These are phyloP conservation scores for Penicillium aurantiogriseum DNA, from an alignment of 2,329 filamentous ascomycete species.

Conservation along the genomic window DNA sequence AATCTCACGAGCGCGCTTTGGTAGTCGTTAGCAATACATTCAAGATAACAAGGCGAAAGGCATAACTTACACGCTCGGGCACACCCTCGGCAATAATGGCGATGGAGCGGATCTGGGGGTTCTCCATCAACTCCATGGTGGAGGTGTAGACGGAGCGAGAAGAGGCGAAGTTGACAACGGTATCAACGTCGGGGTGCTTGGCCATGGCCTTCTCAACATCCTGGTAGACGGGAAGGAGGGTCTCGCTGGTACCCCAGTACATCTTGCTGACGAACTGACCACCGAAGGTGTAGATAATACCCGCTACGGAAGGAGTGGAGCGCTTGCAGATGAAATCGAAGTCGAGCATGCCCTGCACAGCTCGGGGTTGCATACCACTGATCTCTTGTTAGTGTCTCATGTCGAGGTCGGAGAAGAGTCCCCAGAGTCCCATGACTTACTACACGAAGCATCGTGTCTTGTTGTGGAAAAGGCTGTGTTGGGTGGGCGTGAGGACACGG, in stretches of 20 bases:
- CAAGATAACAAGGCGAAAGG: neutral
- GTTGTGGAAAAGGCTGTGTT: slow-evolving; percentile 93
- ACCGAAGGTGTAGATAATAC: slow-evolving; percentile 99
- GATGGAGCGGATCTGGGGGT: slow-evolving; percentile 95
- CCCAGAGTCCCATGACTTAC: slow-evolving; percentile 48
- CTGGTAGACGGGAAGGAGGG: slow-evolving; percentile 97
- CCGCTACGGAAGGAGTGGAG: slow-evolving; percentile 89
- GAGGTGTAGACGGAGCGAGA: slow-evolving; percentile 98
- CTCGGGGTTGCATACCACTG: slow-evolving; percentile 90
- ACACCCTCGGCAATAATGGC: slow-evolving; percentile 99
- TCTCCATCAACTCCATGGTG: slow-evolving; percentile 97
- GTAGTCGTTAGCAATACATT: neutral
- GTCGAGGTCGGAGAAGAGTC: neutral
- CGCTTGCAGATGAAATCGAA: slow-evolving; percentile 99
- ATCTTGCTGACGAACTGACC: slow-evolving; percentile 99
- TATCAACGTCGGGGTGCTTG: slow-evolving; percentile 97
- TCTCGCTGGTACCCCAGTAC: slow-evolving; percentile 99
- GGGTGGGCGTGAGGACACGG: slow-evolving; percentile 83
- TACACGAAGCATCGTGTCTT: slow-evolving; percentile 99
- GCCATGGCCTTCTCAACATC: slow-evolving; percentile 84
- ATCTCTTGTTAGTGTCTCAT: slow-evolving; percentile 16
- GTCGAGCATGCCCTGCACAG: slow-evolving; percentile 91
- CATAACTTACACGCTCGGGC: slow-evolving; percentile 74
- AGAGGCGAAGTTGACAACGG: slow-evolving; percentile 98
- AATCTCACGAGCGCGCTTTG: slow-evolving; percentile 91